Conservation (phyloP, 805 yeast species). For the Candida qinlingensis region DNA sequence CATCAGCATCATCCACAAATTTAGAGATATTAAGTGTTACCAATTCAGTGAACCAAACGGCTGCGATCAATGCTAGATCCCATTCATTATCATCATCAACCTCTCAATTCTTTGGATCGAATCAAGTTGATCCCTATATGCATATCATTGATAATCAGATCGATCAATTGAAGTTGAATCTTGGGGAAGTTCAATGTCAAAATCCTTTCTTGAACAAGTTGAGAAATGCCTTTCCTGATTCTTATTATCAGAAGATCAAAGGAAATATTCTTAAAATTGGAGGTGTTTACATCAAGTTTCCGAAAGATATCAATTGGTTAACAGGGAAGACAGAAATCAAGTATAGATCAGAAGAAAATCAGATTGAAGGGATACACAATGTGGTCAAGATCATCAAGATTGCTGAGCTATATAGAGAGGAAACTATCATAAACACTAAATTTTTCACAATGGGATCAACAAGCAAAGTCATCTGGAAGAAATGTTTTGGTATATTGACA, state of each 20-base stretch:
- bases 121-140: conserved; percentile 32
- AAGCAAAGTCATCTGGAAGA: conserved; percentile 34
- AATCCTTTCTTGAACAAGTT: conserved; percentile 12
- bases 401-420: conserved; percentile 37
- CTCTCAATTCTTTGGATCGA: conserved; percentile 19
- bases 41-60: conserved; percentile 4
- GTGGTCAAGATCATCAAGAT: conserved; percentile 33
- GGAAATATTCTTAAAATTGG: conserved; percentile 20
- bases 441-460: conserved; percentile 28
- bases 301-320: conserved; percentile 23
- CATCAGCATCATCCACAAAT: conserved; percentile 21
- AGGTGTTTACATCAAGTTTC: conserved; percentile 31
- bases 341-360: not conserved
- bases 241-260: conserved; percentile 5
- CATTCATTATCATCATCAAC: conserved; percentile 22
- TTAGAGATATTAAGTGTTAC: conserved; percentile 11
- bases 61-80: conserved; percentile 10
- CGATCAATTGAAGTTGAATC: conserved; percentile 17
- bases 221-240: conserved; percentile 8
- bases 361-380: not conserved
- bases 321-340: conserved; percentile 23
- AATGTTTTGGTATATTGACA: conserved; percentile 43
- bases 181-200: conserved; percentile 6
- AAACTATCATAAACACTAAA: conserved; percentile 26
- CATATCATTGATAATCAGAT: conserved; percentile 28